These are phyloP conservation scores for Nicotiana rustica DNA, from an alignment of 305 asterid genomes.

Conservation along the genomic window DNA sequence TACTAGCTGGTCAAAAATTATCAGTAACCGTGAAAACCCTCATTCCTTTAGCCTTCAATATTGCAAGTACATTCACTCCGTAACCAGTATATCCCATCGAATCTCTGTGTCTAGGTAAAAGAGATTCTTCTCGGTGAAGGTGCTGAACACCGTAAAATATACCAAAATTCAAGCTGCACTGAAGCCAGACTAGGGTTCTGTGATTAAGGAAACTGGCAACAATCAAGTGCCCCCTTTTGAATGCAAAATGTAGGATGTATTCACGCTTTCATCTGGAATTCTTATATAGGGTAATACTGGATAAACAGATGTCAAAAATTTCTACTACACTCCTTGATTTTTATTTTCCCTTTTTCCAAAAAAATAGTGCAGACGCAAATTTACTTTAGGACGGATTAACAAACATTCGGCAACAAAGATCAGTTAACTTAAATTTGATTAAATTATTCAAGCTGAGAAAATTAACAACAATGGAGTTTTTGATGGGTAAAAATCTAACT, in stretches of 20 bases:
- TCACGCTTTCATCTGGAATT: constrained; percentile 2
- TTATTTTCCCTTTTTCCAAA: constrained; percentile 1
- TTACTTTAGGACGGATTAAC: background rate
- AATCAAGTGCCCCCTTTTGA: background rate
- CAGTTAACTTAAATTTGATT: background rate
- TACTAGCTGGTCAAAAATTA: background rate
- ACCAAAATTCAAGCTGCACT: constrained; percentile 13
- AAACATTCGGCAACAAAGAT: background rate
- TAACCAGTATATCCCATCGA: background rate
- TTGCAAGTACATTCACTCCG: background rate
- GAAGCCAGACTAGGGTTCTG: background rate
- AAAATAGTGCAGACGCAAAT: background rate
- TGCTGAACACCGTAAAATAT: background rate
- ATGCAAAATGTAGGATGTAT: background rate
- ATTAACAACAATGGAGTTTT: background rate
- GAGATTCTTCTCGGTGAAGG: background rate
- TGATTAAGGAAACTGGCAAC: background rate
- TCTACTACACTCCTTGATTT: background rate
- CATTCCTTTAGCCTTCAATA: constrained; percentile 20
- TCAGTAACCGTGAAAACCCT: constrained; percentile 5
- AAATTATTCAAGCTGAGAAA: background rate
- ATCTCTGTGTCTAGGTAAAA: background rate
- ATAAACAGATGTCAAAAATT: constrained; percentile 4
- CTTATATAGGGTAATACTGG: background rate
- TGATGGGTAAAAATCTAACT: background rate